Evolutionary conservation across 2,329 filamentous ascomycete genomes (phyloP).

Genomic region (Fusarium transvaalense): DNA sequence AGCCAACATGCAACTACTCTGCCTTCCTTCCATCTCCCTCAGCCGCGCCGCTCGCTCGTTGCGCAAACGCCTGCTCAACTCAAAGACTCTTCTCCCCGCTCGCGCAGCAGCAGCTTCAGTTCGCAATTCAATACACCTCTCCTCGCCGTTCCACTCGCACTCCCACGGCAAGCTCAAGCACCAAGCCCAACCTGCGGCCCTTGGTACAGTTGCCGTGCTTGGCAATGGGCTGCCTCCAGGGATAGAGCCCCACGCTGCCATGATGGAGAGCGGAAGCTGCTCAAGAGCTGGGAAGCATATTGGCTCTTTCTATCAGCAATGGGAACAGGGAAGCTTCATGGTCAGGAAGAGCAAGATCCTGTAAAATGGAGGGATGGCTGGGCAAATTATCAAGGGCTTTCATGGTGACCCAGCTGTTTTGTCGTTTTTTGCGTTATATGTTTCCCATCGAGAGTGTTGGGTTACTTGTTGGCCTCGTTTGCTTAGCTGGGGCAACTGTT

Average conservation of each 20-base stretch:
- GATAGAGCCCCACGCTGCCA: constrained; percentile 26
- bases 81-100: constrained; percentile 37
- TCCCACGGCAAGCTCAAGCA: constrained; percentile 43
- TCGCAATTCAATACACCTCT: constrained; percentile 43
- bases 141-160: constrained; percentile 30
- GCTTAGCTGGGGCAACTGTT: constrained; percentile 12
- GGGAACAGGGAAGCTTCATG: constrained; percentile 38
- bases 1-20: constrained; percentile 42
- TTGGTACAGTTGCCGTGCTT: constrained; percentile 44
- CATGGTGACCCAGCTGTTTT: constrained; percentile 1
- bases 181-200: constrained; percentile 39
- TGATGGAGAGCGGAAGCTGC: constrained; percentile 33
- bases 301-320: constrained; percentile 43
- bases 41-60: constrained; percentile 37
- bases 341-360: constrained; percentile 30
- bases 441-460: neutral
- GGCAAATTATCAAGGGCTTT: neutral
- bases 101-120: constrained; percentile 43
- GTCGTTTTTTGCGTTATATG: constrained; percentile 17
- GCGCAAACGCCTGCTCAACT: constrained; percentile 42
- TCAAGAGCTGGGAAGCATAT: constrained; percentile 40
- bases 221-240: constrained; percentile 32
- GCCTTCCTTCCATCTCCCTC: constrained; percentile 39
- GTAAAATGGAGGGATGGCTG: neutral
- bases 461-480: constrained; percentile 7